phyloP scores from a whole-genome alignment of 768 basidiomycete species.

The Agrocybe pediades region DNA sequence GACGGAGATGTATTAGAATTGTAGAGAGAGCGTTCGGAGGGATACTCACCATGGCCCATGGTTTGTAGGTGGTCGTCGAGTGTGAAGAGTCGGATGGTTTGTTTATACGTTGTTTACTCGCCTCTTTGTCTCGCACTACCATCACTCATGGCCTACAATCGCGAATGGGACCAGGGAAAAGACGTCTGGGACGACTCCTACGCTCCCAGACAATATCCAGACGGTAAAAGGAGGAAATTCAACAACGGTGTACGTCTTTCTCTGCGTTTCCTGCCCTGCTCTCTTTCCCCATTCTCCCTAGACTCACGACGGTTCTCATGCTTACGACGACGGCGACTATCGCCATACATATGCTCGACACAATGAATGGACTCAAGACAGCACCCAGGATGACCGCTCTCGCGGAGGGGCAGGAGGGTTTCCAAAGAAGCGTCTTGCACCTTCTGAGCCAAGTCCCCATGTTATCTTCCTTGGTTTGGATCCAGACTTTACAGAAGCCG shows the following conservation, averaged over 20 bases:
- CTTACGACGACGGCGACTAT: constrained; percentile 10
- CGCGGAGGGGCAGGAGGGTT: constrained; percentile 45
- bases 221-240: constrained; percentile 79
- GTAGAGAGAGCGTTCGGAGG: background rate
- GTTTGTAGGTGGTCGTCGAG: constrained; percentile 21
- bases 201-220: constrained; percentile 55
- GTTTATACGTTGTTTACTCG: constrained; percentile 40
- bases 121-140: constrained; percentile 30
- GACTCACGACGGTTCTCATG: constrained; percentile 52
- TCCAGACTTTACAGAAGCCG: constrained; percentile 88
- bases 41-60: constrained; percentile 58
- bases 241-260: constrained; percentile 66
- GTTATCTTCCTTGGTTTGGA: constrained; percentile 96
- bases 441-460: constrained; percentile 88
- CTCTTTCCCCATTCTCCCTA: constrained; percentile 27
- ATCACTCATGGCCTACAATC: constrained; percentile 67
- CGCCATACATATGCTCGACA: constrained; percentile 31
- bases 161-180: constrained; percentile 89
- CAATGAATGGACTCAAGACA: constrained; percentile 44
- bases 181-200: constrained; percentile 53
- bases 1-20: constrained; percentile 14
- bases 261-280: constrained; percentile 13
- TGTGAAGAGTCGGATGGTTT: constrained; percentile 28
- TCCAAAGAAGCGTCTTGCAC: constrained; percentile 75
- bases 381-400: constrained; percentile 51